phyloP scores from a whole-genome alignment of 139 green algal species.

The Nannochloris sp. region DNA sequence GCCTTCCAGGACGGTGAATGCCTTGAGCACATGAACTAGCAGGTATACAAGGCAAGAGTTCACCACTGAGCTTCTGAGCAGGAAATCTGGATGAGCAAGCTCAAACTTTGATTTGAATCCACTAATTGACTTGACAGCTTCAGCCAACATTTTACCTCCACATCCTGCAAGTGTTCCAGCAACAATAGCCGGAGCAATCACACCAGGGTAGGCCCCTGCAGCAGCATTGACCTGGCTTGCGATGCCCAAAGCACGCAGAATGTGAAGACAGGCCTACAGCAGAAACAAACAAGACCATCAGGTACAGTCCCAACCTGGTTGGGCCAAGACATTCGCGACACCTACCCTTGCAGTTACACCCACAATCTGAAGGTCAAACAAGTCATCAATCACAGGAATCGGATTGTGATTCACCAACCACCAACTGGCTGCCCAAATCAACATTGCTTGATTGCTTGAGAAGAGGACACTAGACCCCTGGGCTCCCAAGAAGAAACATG shows the following conservation, averaged over 20 bases:
- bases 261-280: constrained; percentile 4
- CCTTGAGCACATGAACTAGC: not conserved
- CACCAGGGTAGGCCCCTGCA: constrained; percentile 1
- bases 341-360: not conserved
- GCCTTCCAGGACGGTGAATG: constrained; percentile 1
- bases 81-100: not conserved
- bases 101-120: constrained; percentile 3
- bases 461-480: constrained; percentile 6
- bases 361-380: not conserved
- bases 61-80: not conserved
- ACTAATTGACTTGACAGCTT: not conserved
- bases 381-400: not conserved
- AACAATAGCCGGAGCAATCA: constrained; percentile 4
- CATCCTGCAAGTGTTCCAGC: constrained; percentile 1
- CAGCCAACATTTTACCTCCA: constrained; percentile 10
- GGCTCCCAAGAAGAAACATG: constrained; percentile 3
- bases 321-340: not conserved
- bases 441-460: not conserved
- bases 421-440: constrained; percentile 7
- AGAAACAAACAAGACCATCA: not conserved
- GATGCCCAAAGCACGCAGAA: not conserved
- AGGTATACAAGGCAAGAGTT: not conserved
- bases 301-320: no score
- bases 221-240: constrained; percentile 3
- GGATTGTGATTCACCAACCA: constrained; percentile 11